Evolutionary conservation across 2,329 filamentous ascomycete species (phyloP).

Genomic region (Aspergillus awamori): DNA sequence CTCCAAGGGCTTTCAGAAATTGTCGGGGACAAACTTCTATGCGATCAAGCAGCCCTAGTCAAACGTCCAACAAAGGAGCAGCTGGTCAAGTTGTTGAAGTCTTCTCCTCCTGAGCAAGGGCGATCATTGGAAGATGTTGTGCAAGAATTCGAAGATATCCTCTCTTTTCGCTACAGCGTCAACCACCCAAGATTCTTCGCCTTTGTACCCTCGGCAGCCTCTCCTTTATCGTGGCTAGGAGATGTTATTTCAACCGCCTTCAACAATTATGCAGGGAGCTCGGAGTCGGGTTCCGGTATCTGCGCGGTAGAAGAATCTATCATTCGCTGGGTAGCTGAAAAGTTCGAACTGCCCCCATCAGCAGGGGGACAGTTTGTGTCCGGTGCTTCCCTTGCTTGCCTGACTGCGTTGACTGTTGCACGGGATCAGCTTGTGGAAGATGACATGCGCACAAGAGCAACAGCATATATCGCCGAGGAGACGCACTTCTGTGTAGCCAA

Average conservation of each 20-base stretch:
- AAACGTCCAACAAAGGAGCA: not conserved
- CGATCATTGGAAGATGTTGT: not conserved
- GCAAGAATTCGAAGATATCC: not conserved
- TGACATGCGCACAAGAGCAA: conserved; percentile 5
- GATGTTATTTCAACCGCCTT: conserved; percentile 7
- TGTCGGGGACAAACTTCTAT: not conserved
- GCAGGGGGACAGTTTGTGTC: conserved; percentile 24
- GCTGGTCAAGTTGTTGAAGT: not conserved
- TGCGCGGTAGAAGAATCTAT: conserved; percentile 17
- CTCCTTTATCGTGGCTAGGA: conserved; percentile 13
- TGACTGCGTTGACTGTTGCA: conserved; percentile 24
- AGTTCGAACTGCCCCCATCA: conserved; percentile 17
- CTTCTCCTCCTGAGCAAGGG: not conserved
- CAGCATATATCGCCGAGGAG: conserved; percentile 23
- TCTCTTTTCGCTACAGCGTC: not conserved
- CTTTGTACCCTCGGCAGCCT: conserved; percentile 14
- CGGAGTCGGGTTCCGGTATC: conserved; percentile 11
- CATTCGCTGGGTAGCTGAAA: conserved; percentile 21
- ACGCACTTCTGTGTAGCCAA: conserved; percentile 23
- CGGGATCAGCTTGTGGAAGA: conserved; percentile 19
- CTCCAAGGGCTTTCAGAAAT: not conserved
- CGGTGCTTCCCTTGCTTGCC: conserved; percentile 26
- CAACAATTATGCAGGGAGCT: conserved; percentile 8
- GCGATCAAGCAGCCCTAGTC: not conserved
- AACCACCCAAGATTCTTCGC: conserved; percentile 16